Evolutionary conservation across 257 asterid genomes (phyloP).

Genomic region (Salvia hispanica): DNA sequence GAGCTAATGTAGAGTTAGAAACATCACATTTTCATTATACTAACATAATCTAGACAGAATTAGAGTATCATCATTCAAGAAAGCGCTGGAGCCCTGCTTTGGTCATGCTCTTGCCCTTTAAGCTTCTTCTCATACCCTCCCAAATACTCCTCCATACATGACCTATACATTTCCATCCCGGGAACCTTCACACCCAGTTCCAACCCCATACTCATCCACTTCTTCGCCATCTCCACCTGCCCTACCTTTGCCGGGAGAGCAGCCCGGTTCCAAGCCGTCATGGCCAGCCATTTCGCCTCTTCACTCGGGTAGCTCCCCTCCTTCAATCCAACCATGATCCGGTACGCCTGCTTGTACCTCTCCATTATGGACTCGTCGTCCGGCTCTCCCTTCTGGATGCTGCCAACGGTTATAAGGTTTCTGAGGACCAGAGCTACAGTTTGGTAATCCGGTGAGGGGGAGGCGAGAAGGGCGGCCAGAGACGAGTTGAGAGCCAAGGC

Average conservation of each 20-base stretch:
- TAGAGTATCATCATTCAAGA: constrained; percentile 27
- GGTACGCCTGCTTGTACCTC: constrained; percentile 69
- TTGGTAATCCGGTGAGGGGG: constrained; percentile 78
- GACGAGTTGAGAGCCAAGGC: constrained; percentile 63
- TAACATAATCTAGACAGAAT: constrained; percentile 18
- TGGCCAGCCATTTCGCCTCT: constrained; percentile 93
- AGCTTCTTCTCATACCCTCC: constrained; percentile 53
- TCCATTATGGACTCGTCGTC: constrained; percentile 60
- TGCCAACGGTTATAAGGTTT: constrained; percentile 60
- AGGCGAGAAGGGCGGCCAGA: constrained; percentile 67
- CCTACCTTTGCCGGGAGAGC: constrained; percentile 84
- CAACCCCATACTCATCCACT: constrained; percentile 89
- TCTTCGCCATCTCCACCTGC: constrained; percentile 58
- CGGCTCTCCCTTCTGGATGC: constrained; percentile 49
- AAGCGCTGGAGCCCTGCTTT: constrained; percentile 36
- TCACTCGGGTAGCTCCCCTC: constrained; percentile 86
- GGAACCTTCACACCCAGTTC: constrained; percentile 73
- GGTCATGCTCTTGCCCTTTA: constrained; percentile 32
- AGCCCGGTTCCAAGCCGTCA: constrained; percentile 97
- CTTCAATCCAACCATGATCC: constrained; percentile 89
- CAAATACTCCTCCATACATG: constrained; percentile 90
- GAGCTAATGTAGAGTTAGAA: not conserved
- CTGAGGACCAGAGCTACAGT: constrained; percentile 64
- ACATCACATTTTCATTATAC: constrained; percentile 7
- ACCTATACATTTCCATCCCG: constrained; percentile 69